These are phyloP conservation scores for Apodospora peruviana DNA, from an alignment of 495 filamentous ascomycete genomes.

Conservation along the genomic window DNA sequence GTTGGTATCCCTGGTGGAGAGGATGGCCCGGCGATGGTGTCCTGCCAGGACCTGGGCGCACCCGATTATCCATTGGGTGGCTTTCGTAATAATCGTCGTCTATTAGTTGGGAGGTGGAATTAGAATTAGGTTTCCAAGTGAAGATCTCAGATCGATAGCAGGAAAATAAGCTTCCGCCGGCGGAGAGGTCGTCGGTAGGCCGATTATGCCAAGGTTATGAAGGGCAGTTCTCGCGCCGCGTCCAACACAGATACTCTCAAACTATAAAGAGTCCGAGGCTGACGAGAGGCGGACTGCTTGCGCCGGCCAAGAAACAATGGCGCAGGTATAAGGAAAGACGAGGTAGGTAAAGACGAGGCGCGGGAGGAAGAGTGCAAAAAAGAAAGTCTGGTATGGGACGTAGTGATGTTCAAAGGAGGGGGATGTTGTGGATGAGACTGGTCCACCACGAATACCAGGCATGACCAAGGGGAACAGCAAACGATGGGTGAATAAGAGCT, in stretches of 20 bases:
- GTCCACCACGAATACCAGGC: too few species aligned
- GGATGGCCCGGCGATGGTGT: constrained; percentile 53
- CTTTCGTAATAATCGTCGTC: constrained; percentile 60
- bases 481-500: neutral
- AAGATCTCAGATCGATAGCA: constrained; percentile 3
- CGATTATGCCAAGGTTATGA: neutral
- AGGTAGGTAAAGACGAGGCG: neutral
- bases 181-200: neutral
- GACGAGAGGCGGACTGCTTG: constrained; percentile 15
- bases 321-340: constrained; percentile 4
- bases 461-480: too few species aligned
- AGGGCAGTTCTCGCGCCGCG: constrained; percentile 1
- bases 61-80: constrained; percentile 49
- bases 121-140: constrained; percentile 15
- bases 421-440: neutral
- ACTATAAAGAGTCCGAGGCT: neutral
- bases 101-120: constrained; percentile 17
- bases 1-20: constrained; percentile 58
- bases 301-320: constrained; percentile 26
- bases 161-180: neutral
- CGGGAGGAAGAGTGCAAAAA: neutral
- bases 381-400: neutral
- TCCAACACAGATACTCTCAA: neutral
- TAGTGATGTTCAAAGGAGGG: neutral
- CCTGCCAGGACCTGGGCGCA: too few species aligned